Conservation (phyloP, 306 rosid species). For the Quercus glauca region DNA sequence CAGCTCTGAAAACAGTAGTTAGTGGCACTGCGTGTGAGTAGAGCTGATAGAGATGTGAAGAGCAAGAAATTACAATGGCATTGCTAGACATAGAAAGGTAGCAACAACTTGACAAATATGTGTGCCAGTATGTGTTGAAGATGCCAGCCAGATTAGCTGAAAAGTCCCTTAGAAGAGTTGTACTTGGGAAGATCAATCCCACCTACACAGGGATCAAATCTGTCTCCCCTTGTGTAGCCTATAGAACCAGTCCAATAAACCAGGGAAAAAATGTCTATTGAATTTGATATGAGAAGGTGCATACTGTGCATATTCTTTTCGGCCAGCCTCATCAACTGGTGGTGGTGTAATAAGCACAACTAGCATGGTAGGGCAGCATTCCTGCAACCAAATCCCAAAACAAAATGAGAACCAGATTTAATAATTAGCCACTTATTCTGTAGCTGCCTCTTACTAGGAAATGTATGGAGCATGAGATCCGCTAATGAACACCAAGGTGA, state of each 20-base stretch:
- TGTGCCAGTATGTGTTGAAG: not conserved
- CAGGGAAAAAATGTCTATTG: slow-evolving; percentile 9
- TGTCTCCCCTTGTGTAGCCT: not conserved
- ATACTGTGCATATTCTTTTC: slow-evolving; percentile 60
- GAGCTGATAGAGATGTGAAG: not conserved
- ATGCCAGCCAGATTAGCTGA: not conserved
- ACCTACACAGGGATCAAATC: not conserved
- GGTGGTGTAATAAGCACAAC: slow-evolving; percentile 87
- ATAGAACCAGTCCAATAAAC: not conserved
- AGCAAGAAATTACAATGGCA: not conserved
- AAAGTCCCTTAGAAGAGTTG: not conserved
- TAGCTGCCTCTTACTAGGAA: not conserved
- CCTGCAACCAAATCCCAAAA: slow-evolving; percentile 52
- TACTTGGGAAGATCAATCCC: not conserved
- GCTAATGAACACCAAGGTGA: not conserved
- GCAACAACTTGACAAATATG: not conserved
- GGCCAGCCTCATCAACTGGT: slow-evolving; percentile 81
- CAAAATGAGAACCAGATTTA: slow-evolving; percentile 15
- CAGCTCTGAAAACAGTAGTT: not conserved
- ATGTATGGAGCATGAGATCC: not conserved
- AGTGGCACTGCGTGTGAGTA: not conserved
- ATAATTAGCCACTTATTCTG: not conserved
- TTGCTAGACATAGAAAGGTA: not conserved
- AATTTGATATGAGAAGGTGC: slow-evolving; percentile 16
- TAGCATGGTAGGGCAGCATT: slow-evolving; percentile 53